A percentile compares a stretch with the other conserved stretches of the same genome.
Evolutionary conservation across 1,284 basidiomycete species (phyloP).

Genomic region (Chondrostereum purpureum): DNA sequence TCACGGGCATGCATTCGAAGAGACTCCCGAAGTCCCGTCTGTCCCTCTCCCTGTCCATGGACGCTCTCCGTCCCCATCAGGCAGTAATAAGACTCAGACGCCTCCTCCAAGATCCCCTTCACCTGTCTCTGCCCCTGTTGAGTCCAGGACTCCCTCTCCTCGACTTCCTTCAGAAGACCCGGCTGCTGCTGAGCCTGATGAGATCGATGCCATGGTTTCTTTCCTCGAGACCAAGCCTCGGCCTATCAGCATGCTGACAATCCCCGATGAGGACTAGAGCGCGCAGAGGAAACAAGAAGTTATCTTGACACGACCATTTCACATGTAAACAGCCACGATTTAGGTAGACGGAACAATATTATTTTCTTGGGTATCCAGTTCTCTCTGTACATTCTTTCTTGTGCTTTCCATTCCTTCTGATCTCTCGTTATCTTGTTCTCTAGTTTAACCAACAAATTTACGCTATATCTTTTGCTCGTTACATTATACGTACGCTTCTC

Average conservation of each 20-base stretch:
- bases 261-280: constrained; percentile 38
- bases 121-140: background rate
- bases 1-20: constrained; percentile 1
- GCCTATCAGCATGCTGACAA: constrained; percentile 36
- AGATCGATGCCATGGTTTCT: constrained; percentile 59
- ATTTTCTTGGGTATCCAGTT: no score
- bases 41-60: background rate
- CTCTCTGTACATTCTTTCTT: no score
- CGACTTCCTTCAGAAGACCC: constrained; percentile 10
- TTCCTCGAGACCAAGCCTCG: constrained; percentile 49
- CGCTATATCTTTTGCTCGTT: no score
- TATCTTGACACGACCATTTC: no score
- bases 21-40: background rate
- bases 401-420: no score
- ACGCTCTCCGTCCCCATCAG: background rate
- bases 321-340: no score
- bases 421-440: no score
- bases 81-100: constrained; percentile 9
- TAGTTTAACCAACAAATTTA: no score
- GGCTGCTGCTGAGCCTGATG: constrained; percentile 21
- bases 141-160: constrained; percentile 5
- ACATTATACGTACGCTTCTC: no score
- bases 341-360: no score
- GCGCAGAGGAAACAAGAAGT: no score
- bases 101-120: background rate